phyloP scores from a whole-genome alignment of 495 filamentous ascomycete species.

The Chaetomium fimeti region DNA sequence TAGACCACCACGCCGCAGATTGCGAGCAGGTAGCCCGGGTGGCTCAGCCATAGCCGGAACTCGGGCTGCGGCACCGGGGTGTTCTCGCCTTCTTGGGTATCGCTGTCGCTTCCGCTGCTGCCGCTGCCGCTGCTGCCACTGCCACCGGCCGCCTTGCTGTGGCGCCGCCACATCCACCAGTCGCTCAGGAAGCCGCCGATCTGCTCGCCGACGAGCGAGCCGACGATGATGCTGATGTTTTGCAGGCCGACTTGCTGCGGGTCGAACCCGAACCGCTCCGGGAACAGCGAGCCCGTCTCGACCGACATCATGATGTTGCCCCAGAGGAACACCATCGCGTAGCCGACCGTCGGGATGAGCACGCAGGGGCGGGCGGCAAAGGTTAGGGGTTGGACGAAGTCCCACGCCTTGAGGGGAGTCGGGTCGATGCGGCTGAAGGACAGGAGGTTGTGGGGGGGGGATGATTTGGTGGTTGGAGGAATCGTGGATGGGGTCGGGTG shows the following conservation, averaged over 20 bases:
- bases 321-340: constrained; percentile 15
- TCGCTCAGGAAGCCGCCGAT: constrained; percentile 15
- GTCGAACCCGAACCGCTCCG: constrained; percentile 2
- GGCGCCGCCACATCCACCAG: constrained; percentile 17
- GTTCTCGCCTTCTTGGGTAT: neutral
- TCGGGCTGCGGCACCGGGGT: neutral
- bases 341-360: constrained; percentile 4
- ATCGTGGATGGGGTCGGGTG: neutral
- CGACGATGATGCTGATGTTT: constrained; percentile 15
- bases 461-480: neutral
- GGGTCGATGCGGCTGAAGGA: constrained; percentile 5
- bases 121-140: neutral
- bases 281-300: constrained; percentile 13
- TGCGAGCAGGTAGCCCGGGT: constrained; percentile 8
- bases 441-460: neutral
- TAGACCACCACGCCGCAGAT: constrained; percentile 13
- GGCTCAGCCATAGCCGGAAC: constrained; percentile 11
- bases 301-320: constrained; percentile 12
- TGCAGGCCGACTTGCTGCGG: constrained; percentile 15
- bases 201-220: constrained; percentile 14
- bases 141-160: neutral
- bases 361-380: constrained; percentile 8
- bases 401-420: neutral
- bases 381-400: constrained; percentile 8
- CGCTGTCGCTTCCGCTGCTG: constrained; percentile 10